Conservation (phyloP, 345 rosid species). For the Citrus medica region DNA sequence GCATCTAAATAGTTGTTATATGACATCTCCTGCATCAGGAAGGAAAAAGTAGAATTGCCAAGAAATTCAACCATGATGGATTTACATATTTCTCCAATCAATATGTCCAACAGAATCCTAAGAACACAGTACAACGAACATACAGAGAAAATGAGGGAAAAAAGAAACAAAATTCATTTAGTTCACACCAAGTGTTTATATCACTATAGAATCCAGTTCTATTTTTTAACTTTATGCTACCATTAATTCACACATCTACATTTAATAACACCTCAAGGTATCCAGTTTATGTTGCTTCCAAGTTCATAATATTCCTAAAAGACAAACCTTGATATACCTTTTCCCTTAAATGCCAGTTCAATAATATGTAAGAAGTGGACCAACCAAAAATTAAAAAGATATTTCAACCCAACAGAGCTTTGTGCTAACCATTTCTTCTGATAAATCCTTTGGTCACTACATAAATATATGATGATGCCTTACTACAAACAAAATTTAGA, state of each 20-base stretch:
- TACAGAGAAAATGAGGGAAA: neutral
- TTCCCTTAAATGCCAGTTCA: neutral
- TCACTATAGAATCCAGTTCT: neutral
- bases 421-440: neutral
- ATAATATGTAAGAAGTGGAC: neutral
- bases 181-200: neutral
- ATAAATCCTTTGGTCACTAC: neutral
- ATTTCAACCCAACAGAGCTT: neutral
- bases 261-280: neutral
- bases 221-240: neutral
- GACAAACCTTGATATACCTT: neutral
- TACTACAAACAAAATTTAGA: neutral
- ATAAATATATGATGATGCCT: neutral
- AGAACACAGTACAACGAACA: neutral
- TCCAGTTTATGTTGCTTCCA: neutral
- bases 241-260: neutral
- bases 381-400: neutral
- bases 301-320: neutral
- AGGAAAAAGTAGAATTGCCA: neutral
- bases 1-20: conserved; percentile 88
- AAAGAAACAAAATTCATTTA: neutral
- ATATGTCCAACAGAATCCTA: neutral
- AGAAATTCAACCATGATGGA: neutral
- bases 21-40: conserved; percentile 86
- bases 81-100: neutral